Evolutionary conservation across 2,329 filamentous ascomycete genomes (phyloP), one percentile per base, ranked within the genome.

Genomic region (Xylaria sp.): DNA sequence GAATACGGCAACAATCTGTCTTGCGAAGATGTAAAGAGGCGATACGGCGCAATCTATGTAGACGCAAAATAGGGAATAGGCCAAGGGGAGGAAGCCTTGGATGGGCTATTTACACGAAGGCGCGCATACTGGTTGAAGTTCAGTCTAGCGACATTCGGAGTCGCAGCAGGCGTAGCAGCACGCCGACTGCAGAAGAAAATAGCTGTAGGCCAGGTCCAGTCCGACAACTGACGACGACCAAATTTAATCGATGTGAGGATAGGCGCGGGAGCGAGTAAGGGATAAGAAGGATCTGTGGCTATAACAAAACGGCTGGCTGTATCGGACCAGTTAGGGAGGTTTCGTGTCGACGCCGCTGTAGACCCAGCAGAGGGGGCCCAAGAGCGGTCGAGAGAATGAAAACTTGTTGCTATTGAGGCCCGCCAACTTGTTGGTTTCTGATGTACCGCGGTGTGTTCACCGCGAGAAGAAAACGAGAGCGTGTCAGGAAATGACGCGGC

Each of bases 271-370:
- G 45, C 25, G 63, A 52, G 48, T 20, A 34, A 23, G 45, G 15
- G 23, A 46, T n/a, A 18, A 39, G 53, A 57, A 41, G 59, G 64
- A 59, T 50, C 61, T 48, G 62, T 72, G 30, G 45, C 48, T 64
- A 62, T 75, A 74, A 77, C 79, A 81, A 79, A 78, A 77, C 70
- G 41, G 66, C 45, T 41, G 59, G 39, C 12, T 69, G 67, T 67
- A 64, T 72, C 73, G 74, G 81, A 76, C 86, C 82, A 95, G 84
- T 97, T 98, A 98, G 87, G 95, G 95, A 81, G 96, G 95, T 85
- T 97, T 95, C 86, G 94, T 96, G 87, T 96, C 93, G 86, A 94
- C 93, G 91, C 95, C 94, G 87, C 90, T 90, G 83, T 95, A 95
- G 90, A 97, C 94, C 94, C 94, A 93, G 87, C 90, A 90, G 81